Evolutionary conservation across 208 protist genomes (phyloP).

Genomic region (Porcisia hertigi): DNA sequence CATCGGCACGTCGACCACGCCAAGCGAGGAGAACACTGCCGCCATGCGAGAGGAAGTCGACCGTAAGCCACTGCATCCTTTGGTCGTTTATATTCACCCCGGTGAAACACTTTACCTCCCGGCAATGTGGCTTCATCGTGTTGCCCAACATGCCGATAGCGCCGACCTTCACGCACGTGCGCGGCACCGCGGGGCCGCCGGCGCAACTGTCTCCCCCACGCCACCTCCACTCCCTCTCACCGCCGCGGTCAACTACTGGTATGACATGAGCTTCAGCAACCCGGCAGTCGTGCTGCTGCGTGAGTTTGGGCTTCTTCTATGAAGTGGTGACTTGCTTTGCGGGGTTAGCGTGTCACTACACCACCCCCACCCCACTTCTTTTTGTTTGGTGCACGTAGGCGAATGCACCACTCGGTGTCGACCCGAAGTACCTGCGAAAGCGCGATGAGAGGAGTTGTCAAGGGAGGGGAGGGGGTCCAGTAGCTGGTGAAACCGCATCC

Average conservation of each 20-base stretch:
- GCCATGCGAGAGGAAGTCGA: conserved; percentile 18
- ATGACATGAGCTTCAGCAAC: conserved; percentile 90
- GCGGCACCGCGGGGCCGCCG: conserved; percentile 4
- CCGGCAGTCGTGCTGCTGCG: conserved; percentile 78
- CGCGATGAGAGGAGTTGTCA: too few relatives aligned
- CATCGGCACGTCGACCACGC: not conserved
- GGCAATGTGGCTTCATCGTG: conserved; percentile 90
- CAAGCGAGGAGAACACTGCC: conserved; percentile 1
- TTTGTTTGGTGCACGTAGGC: not conserved
- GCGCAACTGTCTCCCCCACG: not conserved
- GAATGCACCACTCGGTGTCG: not conserved
- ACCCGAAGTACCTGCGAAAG: not conserved
- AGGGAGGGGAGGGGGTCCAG: not conserved
- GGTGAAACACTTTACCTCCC: conserved; percentile 92
- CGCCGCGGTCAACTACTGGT: conserved; percentile 94
- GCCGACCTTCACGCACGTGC: conserved; percentile 46
- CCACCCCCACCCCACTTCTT: not conserved
- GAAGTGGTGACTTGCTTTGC: not conserved
- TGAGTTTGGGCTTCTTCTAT: conserved; percentile 84
- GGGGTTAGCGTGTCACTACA: not conserved
- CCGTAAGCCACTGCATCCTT: conserved; percentile 52
- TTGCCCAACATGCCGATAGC: conserved; percentile 84
- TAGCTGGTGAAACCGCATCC: not conserved
- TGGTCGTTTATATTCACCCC: conserved; percentile 72
- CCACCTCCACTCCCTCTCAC: conserved; percentile 63